Percentiles rank a stretch among this genome's conserved stretches.
These are phyloP conservation scores for Linnemannia zychae DNA, from an alignment of 192 early-diverging fungal genomes.

Conservation along the genomic window DNA sequence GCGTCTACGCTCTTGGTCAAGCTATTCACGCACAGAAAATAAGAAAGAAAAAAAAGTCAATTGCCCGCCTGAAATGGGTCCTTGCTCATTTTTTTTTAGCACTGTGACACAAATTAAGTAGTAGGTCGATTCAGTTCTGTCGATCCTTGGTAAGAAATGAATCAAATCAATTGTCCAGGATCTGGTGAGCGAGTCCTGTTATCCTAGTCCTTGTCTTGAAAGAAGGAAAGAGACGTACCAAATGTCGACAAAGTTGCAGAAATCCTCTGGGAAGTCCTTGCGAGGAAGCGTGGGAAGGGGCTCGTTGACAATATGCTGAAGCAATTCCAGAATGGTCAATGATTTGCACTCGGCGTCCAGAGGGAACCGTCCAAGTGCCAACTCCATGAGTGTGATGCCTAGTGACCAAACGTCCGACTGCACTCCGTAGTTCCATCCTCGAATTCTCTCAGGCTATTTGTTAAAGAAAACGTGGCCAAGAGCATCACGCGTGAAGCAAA, in stretches of 20 bases:
- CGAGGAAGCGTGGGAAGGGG: constrained; percentile 84
- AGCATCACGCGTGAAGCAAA: neutral
- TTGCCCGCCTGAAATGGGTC: neutral
- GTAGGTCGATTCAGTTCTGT: constrained; percentile 16
- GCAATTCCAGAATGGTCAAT: constrained; percentile 90
- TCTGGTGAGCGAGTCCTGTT: neutral
- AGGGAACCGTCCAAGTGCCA: constrained; percentile 82
- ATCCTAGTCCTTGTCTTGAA: neutral
- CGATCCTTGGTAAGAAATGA: neutral
- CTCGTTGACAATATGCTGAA: constrained; percentile 93
- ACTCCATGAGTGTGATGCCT: constrained; percentile 86
- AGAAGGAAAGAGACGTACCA: constrained; percentile 64
- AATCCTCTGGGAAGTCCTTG: constrained; percentile 78
- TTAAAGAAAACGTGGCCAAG: neutral
- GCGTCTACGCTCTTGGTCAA: constrained; percentile 67
- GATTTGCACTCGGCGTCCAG: constrained; percentile 76
- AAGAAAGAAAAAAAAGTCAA: neutral
- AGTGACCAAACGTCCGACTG: constrained; percentile 88
- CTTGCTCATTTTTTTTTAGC: constrained; percentile 13
- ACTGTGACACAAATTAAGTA: neutral
- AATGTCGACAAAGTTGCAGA: constrained; percentile 82
- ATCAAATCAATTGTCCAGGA: neutral
- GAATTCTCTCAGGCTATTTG: constrained; percentile 80
- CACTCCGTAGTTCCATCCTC: constrained; percentile 82
- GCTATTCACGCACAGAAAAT: constrained; percentile 36